Evolutionary conservation across 2,329 filamentous ascomycete species (phyloP).

Genomic region (Lithohypha guttulata): DNA sequence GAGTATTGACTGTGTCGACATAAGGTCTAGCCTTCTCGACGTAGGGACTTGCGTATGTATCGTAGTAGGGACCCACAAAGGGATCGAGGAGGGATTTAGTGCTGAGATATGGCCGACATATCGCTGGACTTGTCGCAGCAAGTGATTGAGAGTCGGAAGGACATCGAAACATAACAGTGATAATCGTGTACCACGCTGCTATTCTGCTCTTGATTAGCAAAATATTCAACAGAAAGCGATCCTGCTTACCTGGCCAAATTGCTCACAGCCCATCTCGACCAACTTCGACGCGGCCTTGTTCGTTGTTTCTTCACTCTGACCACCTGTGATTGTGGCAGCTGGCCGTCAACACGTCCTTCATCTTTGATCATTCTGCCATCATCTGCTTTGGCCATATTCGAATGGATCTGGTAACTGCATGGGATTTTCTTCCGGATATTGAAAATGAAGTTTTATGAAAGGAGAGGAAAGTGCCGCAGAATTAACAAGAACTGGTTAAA

Average conservation of each 20-base stretch:
- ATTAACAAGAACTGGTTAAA: no score
- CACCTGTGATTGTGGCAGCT: background rate
- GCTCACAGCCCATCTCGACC: conserved; percentile 29
- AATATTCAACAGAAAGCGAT: background rate
- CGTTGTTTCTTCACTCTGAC: background rate
- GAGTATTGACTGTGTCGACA: conserved; percentile 43
- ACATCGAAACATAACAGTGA: conserved; percentile 73
- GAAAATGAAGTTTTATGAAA: background rate
- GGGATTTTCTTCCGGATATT: no score
- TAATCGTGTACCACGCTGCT: conserved; percentile 72
- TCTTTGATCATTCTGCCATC: conserved; percentile 11
- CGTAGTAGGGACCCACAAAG: conserved; percentile 74
- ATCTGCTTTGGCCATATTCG: conserved; percentile 16
- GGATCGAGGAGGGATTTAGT: conserved; percentile 59
- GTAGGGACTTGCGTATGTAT: conserved; percentile 73
- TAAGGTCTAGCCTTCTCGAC: conserved; percentile 69
- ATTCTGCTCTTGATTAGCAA: conserved; percentile 42
- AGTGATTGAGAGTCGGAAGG: conserved; percentile 59
- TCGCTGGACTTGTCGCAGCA: conserved; percentile 56
- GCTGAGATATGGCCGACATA: conserved; percentile 72
- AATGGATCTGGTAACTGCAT: background rate
- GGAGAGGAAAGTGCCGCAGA: background rate
- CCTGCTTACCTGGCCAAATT: conserved; percentile 44
- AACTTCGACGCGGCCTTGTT: conserved; percentile 14
- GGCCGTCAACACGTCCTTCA: conserved; percentile 5